Percentiles rank a stretch among this genome's conserved stretches.
Evolutionary conservation across 495 filamentous ascomycete species (phyloP).

Genomic region (Recurvomyces mirabilis): DNA sequence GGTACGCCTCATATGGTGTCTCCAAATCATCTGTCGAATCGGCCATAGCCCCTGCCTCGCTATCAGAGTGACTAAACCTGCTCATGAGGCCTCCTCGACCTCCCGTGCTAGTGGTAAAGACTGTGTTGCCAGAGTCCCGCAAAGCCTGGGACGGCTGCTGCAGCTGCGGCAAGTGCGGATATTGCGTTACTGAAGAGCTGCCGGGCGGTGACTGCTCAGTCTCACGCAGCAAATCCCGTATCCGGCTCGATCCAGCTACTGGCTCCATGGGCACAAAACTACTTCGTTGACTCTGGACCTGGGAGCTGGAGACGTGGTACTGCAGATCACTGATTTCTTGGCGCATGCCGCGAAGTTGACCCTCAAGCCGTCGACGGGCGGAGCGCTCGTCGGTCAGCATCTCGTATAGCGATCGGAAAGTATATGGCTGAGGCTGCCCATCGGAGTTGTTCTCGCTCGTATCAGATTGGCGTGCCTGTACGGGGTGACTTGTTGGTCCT

Average conservation of each 20-base stretch:
- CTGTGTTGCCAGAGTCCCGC: constrained; percentile 3
- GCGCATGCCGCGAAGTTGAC: constrained; percentile 6
- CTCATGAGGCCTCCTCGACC: neutral
- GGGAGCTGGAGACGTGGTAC: constrained; percentile 11
- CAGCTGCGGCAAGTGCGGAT: neutral
- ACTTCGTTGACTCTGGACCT: constrained; percentile 7
- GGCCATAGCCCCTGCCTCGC: neutral
- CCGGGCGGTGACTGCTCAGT: constrained; percentile 2
- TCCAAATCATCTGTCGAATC: neutral
- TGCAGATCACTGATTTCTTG: constrained; percentile 12
- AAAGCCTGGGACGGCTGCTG: no score
- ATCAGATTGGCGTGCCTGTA: no score
- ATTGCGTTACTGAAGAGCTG: neutral
- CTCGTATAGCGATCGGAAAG: constrained; percentile 18
- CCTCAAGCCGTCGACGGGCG: constrained; percentile 16
- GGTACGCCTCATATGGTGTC: constrained; percentile 6
- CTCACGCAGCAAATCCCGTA: constrained; percentile 11
- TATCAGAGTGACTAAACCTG: constrained; percentile 10
- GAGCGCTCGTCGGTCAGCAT: constrained; percentile 18
- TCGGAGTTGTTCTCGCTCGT: neutral
- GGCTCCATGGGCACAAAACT: constrained; percentile 6
- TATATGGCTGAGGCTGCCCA: constrained; percentile 6
- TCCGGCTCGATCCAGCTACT: constrained; percentile 6
- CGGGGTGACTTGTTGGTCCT: no score
- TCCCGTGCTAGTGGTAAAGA: neutral